Conservation (phyloP, 2,329 filamentous ascomycete species). For the Colletotrichum cordylinicola region DNA sequence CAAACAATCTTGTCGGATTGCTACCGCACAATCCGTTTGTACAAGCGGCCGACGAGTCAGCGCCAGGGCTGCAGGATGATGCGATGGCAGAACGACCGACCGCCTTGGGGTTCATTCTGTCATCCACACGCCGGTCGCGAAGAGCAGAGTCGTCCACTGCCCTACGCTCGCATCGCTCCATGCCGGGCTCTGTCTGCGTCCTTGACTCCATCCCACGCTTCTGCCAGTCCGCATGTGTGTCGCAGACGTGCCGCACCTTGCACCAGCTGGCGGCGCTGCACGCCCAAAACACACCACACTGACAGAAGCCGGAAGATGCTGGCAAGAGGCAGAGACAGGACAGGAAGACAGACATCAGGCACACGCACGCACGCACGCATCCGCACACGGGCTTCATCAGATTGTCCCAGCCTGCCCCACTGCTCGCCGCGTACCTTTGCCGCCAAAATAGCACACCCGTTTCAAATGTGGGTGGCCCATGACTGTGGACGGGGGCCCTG, state of each 20-base stretch:
- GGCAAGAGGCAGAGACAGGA: not conserved
- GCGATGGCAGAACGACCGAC: not conserved
- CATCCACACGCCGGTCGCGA: not conserved
- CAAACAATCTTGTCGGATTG: not conserved
- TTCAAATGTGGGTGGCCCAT: constrained; percentile 9
- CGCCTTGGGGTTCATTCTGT: not conserved
- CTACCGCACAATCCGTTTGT: not conserved
- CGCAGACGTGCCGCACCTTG: constrained; percentile 14
- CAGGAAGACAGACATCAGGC: not conserved
- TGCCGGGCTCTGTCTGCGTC: not conserved
- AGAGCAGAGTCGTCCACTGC: not conserved
- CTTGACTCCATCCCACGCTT: constrained; percentile 1
- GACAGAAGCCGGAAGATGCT: not conserved
- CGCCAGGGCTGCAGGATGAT: not conserved
- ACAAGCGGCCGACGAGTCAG: not conserved
- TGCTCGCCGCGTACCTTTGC: not conserved
- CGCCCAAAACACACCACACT: not conserved
- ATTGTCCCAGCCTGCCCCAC: constrained; percentile 3
- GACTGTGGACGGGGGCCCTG: not conserved
- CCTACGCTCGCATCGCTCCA: not conserved
- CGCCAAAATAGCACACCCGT: constrained; percentile 17
- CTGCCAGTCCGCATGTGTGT: not conserved
- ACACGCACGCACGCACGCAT: not conserved
- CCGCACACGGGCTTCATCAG: not conserved
- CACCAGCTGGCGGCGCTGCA: constrained; percentile 12